These are phyloP conservation scores for Triticum monococcum DNA, from an alignment of 176 grass and related monocot genomes.

Conservation along the genomic window DNA sequence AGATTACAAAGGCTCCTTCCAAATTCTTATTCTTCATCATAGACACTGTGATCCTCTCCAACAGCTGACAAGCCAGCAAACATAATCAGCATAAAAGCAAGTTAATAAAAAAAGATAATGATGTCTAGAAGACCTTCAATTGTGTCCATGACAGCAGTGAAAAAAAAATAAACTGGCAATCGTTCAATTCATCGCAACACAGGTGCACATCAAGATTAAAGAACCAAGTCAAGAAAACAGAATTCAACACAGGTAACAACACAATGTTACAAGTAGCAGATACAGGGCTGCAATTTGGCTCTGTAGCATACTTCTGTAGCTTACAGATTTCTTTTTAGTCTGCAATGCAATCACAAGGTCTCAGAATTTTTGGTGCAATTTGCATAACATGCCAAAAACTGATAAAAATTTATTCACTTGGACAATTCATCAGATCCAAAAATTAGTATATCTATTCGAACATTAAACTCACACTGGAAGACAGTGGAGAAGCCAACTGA, in stretches of 20 bases:
- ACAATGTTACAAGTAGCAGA: neutral
- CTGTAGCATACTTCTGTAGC: neutral
- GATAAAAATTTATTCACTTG: neutral
- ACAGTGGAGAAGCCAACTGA: neutral
- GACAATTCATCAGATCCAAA: neutral
- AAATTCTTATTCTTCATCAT: constrained; percentile 49
- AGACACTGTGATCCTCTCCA: constrained; percentile 34
- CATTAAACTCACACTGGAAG: neutral
- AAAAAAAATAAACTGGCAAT: neutral
- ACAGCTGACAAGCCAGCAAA: constrained; percentile 35
- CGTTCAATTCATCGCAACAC: neutral
- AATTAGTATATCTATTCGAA: constrained; percentile 10
- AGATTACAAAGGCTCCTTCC: constrained; percentile 55
- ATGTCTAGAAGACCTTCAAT: neutral
- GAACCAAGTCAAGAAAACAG: neutral
- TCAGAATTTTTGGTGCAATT: neutral
- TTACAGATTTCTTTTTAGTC: neutral
- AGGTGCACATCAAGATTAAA: neutral
- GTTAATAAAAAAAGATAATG: constrained; percentile 20
- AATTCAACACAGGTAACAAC: neutral
- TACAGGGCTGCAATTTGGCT: neutral
- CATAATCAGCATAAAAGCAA: neutral
- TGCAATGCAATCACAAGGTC: neutral
- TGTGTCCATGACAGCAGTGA: neutral
- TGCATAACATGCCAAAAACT: neutral